Evolutionary conservation across 2,329 filamentous ascomycete genomes (phyloP).

Genomic region (Hymenoscyphus repandus): DNA sequence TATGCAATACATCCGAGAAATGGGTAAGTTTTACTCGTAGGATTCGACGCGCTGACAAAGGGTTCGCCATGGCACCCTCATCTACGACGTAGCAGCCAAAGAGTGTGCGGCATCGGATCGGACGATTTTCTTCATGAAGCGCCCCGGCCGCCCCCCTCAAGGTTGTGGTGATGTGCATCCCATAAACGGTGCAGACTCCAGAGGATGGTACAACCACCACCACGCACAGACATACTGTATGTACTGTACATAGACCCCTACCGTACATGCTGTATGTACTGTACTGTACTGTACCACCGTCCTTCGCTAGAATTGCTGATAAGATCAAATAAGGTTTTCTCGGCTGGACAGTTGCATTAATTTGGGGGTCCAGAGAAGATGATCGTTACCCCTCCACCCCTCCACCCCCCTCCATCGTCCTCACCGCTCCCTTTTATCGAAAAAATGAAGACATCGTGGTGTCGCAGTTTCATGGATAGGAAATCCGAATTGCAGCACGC

Average conservation of each 20-base stretch:
- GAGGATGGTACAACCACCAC: not conserved
- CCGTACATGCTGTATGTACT: too few species aligned
- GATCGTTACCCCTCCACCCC: not conserved
- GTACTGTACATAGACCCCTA: too few species aligned
- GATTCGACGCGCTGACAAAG: not conserved
- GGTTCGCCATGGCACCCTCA: not conserved
- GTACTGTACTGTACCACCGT: not conserved
- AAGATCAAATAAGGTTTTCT: not conserved
- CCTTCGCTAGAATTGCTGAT: not conserved
- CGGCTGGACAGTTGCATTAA: not conserved
- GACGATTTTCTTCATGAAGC: not conserved
- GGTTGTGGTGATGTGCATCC: not conserved
- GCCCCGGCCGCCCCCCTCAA: not conserved
- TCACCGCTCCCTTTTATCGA: not conserved
- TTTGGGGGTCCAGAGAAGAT: not conserved
- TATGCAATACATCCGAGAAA: not conserved
- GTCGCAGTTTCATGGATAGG: not conserved
- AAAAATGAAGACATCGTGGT: slow-evolving; percentile 4
- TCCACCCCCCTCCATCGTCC: not conserved
- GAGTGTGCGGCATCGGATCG: not conserved
- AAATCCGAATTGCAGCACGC: not conserved
- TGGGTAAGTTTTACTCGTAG: not conserved
- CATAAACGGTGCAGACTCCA: not conserved
- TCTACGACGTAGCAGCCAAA: not conserved
- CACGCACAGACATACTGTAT: too few species aligned